Evolutionary conservation across 1,284 basidiomycete genomes (phyloP).

Genomic region (Sanghuangporus weigelae): DNA sequence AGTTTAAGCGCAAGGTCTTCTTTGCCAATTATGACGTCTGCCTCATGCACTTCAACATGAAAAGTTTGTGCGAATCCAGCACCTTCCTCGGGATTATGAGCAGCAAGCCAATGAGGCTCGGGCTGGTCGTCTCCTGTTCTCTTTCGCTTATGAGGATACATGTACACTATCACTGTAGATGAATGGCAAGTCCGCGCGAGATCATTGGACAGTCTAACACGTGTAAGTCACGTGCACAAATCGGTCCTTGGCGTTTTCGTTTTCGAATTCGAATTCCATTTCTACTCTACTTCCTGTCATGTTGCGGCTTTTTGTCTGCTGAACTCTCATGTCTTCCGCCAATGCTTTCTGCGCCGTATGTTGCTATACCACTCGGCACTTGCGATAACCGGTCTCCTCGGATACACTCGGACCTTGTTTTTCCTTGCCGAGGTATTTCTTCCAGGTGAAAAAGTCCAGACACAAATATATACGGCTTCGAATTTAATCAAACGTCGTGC

Average conservation of each 20-base stretch:
- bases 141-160: not conserved
- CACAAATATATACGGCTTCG: not conserved
- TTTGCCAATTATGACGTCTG: conserved; percentile 51
- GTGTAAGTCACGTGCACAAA: not conserved
- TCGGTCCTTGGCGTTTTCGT: not conserved
- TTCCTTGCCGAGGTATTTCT: not conserved
- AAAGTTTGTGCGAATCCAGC: conserved; percentile 25
- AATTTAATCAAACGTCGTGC: not conserved
- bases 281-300: not conserved
- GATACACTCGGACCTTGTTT: not conserved
- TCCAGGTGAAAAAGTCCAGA: not conserved
- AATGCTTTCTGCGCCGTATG: not conserved
- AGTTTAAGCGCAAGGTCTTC: conserved; percentile 36
- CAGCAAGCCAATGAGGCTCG: not conserved
- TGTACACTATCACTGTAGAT: no score
- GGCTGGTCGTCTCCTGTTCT: not conserved
- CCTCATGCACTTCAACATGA: conserved; percentile 63
- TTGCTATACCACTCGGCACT: not conserved
- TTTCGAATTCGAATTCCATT: not conserved
- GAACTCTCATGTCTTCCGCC: not conserved
- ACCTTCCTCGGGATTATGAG: not conserved
- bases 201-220: no score
- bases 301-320: not conserved
- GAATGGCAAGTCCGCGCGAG: no score
- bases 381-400: not conserved